These are phyloP conservation scores for Saccharomycopsis sp. DNA, from an alignment of 805 yeast species.

Conservation along the genomic window DNA sequence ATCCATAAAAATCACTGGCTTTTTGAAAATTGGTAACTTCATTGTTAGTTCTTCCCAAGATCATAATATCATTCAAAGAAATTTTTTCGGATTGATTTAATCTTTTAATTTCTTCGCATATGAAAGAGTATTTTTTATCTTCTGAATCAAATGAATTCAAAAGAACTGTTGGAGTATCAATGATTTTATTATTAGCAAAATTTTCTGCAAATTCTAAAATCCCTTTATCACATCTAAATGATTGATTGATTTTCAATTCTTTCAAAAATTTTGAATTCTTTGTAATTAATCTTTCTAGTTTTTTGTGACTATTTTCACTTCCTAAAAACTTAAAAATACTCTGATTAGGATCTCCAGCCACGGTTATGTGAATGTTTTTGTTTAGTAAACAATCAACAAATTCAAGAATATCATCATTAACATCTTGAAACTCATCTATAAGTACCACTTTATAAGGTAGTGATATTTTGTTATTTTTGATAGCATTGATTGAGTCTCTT, in stretches of 20 bases:
- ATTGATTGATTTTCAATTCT: conserved; percentile 29
- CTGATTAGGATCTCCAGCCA: conserved; percentile 68
- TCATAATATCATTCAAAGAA: conserved; percentile 38
- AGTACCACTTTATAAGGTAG: conserved; percentile 30
- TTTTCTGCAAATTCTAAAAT: conserved; percentile 33
- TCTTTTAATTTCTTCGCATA: conserved; percentile 34
- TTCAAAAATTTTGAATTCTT: too few species aligned
- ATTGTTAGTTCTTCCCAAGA: conserved; percentile 42
- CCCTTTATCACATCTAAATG: conserved; percentile 55
- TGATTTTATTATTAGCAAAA: background rate
- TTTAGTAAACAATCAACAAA: conserved; percentile 20
- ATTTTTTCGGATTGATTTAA: conserved; percentile 32
- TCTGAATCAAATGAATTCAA: conserved; percentile 16
- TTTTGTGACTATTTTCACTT: too few species aligned
- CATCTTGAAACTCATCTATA: conserved; percentile 70
- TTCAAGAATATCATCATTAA: conserved; percentile 41
- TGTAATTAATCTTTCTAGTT: too few species aligned
- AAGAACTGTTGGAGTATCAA: conserved; percentile 4
- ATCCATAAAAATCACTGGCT: conserved; percentile 30
- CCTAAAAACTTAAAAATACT: conserved; percentile 59
- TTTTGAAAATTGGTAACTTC: conserved; percentile 33
- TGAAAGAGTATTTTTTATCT: conserved; percentile 32
- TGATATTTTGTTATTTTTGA: background rate
- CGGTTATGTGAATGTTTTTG: conserved; percentile 40
- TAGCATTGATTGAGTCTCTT: background rate